A percentile compares a stretch with the other conserved stretches of the same genome.
Conservation (phyloP, 345 rosid species). For the Lumnitzera littorea region DNA sequence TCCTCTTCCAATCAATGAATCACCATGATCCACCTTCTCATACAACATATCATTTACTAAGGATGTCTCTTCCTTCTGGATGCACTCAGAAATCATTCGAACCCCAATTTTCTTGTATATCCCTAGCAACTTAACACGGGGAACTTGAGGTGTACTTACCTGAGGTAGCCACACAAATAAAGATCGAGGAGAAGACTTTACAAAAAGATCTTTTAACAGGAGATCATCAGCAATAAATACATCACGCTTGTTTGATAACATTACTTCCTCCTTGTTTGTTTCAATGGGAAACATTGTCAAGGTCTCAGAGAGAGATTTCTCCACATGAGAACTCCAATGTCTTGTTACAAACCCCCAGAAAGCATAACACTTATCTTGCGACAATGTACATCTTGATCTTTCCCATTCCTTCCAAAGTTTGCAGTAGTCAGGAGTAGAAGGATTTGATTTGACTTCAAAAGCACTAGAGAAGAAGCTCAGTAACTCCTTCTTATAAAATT, state of each 20-base stretch:
- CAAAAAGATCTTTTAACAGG: constrained; percentile 43
- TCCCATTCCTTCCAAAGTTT: constrained; percentile 71
- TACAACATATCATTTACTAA: constrained; percentile 11
- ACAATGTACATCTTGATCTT: constrained; percentile 20
- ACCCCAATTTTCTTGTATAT: constrained; percentile 49
- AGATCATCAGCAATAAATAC: constrained; percentile 71
- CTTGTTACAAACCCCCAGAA: constrained; percentile 44
- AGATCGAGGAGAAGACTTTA: constrained; percentile 13
- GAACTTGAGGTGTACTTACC: constrained; percentile 31
- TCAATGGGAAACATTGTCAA: constrained; percentile 45
- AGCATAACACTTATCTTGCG: constrained; percentile 43
- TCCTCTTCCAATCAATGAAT: constrained; percentile 24
- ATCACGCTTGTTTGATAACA: constrained; percentile 30
- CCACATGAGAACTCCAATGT: constrained; percentile 11
- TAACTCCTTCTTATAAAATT: constrained; percentile 24
- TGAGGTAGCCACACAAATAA: constrained; percentile 72
- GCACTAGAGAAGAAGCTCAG: constrained; percentile 31
- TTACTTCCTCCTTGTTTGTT: constrained; percentile 22
- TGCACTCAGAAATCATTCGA: constrained; percentile 44
- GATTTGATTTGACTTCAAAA: constrained; percentile 30
- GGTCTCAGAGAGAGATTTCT: constrained; percentile 23
- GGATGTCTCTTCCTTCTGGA: constrained; percentile 27
- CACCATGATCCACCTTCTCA: constrained; percentile 16
- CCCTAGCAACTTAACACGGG: constrained; percentile 33
- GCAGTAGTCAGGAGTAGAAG: constrained; percentile 46